phyloP scores from a whole-genome alignment of 345 rosid species.

The Corchorus olitorius region DNA sequence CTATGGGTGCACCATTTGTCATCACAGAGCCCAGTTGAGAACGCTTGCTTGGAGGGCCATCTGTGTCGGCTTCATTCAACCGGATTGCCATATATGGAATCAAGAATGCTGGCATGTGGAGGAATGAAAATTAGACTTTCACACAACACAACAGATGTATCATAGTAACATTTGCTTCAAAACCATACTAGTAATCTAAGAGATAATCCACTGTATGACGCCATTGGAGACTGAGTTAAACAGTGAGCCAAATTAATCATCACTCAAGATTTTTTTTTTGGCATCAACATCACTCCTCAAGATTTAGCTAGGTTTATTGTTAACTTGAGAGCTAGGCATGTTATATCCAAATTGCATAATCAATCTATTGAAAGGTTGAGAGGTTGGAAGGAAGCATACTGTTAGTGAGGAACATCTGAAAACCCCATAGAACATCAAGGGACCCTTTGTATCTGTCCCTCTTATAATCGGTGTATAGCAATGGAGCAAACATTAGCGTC shows the following conservation, averaged over 20 bases:
- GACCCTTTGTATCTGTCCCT: conserved; percentile 79
- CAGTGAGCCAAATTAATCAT: background rate
- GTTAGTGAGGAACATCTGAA: conserved; percentile 97
- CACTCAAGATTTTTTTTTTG: background rate
- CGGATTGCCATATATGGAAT: conserved; percentile 96
- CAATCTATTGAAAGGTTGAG: conserved; percentile 10
- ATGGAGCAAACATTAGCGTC: conserved; percentile 98
- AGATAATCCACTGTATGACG: background rate
- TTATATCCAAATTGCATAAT: background rate
- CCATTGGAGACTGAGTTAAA: background rate
- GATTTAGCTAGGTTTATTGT: background rate
- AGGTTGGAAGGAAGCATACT: conserved; percentile 44
- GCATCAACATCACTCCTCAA: background rate
- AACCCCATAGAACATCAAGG: conserved; percentile 74
- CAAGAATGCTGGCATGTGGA: conserved; percentile 60
- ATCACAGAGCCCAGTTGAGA: conserved; percentile 65
- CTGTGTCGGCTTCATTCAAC: conserved; percentile 52
- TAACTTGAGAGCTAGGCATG: background rate
- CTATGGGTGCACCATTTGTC: conserved; percentile 72
- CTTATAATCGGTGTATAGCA: conserved; percentile 79
- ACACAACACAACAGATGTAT: conserved; percentile 10
- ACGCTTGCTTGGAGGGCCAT: conserved; percentile 36
- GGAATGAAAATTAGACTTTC: background rate
- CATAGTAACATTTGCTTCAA: background rate
- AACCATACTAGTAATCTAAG: background rate